Evolutionary conservation across 441 rosid genomes (phyloP), one percentile per base, ranked within the genome.

Genomic region (Gossypium gossypioides): DNA sequence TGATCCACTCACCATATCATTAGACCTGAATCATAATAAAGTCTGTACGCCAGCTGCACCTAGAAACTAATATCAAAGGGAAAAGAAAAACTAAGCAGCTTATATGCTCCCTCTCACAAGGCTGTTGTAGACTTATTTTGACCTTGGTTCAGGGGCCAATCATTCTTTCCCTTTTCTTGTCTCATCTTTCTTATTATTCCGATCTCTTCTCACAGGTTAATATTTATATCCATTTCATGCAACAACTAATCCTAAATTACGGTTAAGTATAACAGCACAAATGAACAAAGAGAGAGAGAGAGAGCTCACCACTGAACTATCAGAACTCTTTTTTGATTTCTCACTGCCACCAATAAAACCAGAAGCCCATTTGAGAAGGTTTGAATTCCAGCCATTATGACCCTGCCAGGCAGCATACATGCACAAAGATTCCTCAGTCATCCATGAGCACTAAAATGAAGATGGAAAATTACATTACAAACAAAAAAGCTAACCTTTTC

Each of bases 301-400:
- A 37, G 42, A 52, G 50, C 90, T 81, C 66, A 87, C 96, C 78
- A 65, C 40, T 42, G 46, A 71, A 62, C 72, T 59, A 72, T 80
- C 77, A 75, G 16, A 77, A 64, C 71, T 80, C 80, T 82, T 87
- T 83, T 82, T 85, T 1, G 92, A 79, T 76, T 85, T 86, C 74
- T 87, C 87, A 60, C 72, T 77, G 67, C 93, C 90, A 66, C 97
- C 95, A 76, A 96, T 87, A 34, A 93, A 79, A 73, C 89, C 92
- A 78, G 99, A 87, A 59, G 98, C 99, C 99, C 99, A 96, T 84
- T 88, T 96, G 59, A 96, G 74, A 71, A 96, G 69, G 76, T 96
- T 96, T 59, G 98, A 88, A 76, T 96, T 96, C 99, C 99, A 93
- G 76, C 84, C 57, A 73, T 61, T 74, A 61, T 55, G 78, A 72